A percentile compares a stretch with the other conserved stretches of the same genome.
These are phyloP conservation scores for Hydnomerulius pinastri DNA, from an alignment of 768 basidiomycete genomes.

Conservation along the genomic window DNA sequence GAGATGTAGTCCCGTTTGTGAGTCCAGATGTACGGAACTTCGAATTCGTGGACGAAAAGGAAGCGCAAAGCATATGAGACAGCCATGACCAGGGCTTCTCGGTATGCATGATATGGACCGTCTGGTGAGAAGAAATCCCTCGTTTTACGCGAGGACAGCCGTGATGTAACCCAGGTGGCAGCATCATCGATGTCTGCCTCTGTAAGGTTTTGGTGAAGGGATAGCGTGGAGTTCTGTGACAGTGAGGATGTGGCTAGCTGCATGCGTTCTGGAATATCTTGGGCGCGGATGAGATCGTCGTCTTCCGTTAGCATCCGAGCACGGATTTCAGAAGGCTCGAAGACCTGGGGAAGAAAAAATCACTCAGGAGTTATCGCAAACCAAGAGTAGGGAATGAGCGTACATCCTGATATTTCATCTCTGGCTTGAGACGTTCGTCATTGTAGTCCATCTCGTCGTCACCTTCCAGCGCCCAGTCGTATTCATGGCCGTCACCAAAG, in stretches of 20 bases:
- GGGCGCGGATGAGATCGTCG: slow-evolving; percentile 87
- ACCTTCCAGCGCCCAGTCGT: slow-evolving; percentile 89
- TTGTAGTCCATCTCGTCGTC: slow-evolving; percentile 65
- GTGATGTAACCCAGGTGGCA: slow-evolving; percentile 85
- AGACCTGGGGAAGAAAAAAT: slow-evolving; percentile 61
- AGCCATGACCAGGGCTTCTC: slow-evolving; percentile 70
- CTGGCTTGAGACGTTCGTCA: slow-evolving; percentile 56
- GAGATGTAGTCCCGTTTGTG: slow-evolving; percentile 92
- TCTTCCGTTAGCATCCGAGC: slow-evolving; percentile 88
- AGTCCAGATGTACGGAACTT: slow-evolving; percentile 94
- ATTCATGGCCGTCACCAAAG: slow-evolving; percentile 95
- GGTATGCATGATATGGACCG: slow-evolving; percentile 60
- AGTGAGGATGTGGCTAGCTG: slow-evolving; percentile 86
- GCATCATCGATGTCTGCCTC: slow-evolving; percentile 78
- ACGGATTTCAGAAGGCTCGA: slow-evolving; percentile 95
- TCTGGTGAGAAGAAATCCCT: slow-evolving; percentile 70
- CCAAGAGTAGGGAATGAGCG: slow-evolving; percentile 15
- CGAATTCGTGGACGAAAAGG: slow-evolving; percentile 85
- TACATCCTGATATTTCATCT: slow-evolving; percentile 87
- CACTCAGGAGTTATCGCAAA: slow-evolving; percentile 4
- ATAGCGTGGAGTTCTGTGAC: slow-evolving; percentile 63
- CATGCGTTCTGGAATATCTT: slow-evolving; percentile 95
- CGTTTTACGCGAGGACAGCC: slow-evolving; percentile 69
- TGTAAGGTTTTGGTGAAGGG: slow-evolving; percentile 61
- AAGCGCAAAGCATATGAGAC: slow-evolving; percentile 78